Evolutionary conservation across 192 early-diverging fungal genomes (phyloP), one percentile per base, ranked within the genome.

Genomic region (Coemansia sp.): DNA sequence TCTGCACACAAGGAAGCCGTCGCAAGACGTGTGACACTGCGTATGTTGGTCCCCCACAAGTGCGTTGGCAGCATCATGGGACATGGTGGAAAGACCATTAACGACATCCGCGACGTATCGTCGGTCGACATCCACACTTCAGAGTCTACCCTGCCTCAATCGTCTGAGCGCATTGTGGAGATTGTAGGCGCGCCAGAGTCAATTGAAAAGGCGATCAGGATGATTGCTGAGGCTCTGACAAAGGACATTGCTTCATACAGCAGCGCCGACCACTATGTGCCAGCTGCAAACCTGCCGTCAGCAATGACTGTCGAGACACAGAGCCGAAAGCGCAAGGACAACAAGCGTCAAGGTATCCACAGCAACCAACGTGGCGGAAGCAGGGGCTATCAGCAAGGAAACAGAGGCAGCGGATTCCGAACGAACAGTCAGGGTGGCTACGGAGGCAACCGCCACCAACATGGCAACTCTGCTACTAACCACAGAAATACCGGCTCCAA

Each of bases 21-120:
- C 23, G 59, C 15, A 15, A 20, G 36, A 31, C 57, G 58, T 6
- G 41, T 65, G 10, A 75, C 68, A 3, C 57, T 81, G 29, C 72
- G 79, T 27, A 47, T 81, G 30, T 69, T 81, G 22, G 79, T 81
- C 22, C 79, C 79, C 15, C 72, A 75, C 65, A 71, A 66, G 57
- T 81, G 78, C 58, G 69, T 81, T 41, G 78, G 78, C 61, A 81
- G 72, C 54, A 72, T 81, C 54, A 81, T 81, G 78, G 78, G 78
- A 48, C 78, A 75, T 52, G 73, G 68, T 62, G 78, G 78, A 36
- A 63, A 48, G 60, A 69, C 72, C 11, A 81, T 81, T 59, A 81
- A 75, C 68, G 64, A 57, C 45, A 75, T 81, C 40, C 68, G 78
- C 50, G 68, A 74, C 13, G 41, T 37, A 15, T 42, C 78, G 3